Base-by-base conservation (phyloP, 1,139 yeast species). In the Pichia sp. region DNA sequence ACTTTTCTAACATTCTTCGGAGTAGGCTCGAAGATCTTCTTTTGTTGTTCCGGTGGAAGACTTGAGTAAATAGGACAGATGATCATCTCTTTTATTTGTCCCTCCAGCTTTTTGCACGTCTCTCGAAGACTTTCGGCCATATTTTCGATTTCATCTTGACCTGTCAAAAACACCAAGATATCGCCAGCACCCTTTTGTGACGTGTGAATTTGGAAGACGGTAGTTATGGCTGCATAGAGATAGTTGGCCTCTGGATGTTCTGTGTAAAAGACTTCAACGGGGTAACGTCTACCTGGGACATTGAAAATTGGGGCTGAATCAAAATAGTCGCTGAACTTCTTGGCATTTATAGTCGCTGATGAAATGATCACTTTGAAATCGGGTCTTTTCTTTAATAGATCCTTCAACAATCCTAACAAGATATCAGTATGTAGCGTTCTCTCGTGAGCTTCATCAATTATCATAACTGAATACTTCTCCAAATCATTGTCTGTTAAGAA, bases 401-500 rank as follows among this genome's bases (percentile, higher is more conserved):
- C 93, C 59, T 90, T 90, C 30, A 93, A 68, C 33, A 93, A 71
- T 4, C 96, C 95, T 43, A 93, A 70, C 18, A 91, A 63, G n/a
- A 93, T 81, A 66, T 93, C 99, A 0, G 98, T 91, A n/a, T 88
- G 83, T 24, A 91, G 68, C 0, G 98, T 91, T 48, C 99, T 76
- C 64, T 93, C 99, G 62, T 93, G 99, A 0, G 99, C 98, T 67
- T 93, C 99, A 67, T 93, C 99, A 55, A 93, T 86, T 85, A 93
- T 89, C 46, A 93, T 70, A 0, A 87, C 95, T 1, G 93, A 80
- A 61, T 90, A 91, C 4, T 70, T 68, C 0, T 78, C 68, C 5
- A 91, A 68, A 40, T 76, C 77, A 0, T 96, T 90, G 58, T 91
- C 96, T 1, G 76, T 74, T 43, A 90, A 67, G 60, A 90, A 85